Evolutionary conservation across 1,284 basidiomycete species (phyloP).

Genomic region (Termitomyces sp.): DNA sequence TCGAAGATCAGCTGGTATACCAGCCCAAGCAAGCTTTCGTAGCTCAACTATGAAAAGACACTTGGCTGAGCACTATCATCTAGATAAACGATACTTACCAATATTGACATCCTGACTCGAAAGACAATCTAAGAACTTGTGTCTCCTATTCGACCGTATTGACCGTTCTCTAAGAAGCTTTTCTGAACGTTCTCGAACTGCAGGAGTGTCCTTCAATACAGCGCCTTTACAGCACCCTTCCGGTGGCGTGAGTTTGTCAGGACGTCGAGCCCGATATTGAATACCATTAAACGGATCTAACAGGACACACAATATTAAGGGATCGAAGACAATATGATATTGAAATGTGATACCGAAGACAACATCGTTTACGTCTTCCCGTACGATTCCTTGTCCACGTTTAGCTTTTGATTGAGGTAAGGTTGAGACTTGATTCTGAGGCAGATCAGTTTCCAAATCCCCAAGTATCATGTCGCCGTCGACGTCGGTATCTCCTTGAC

Average conservation of each 20-base stretch:
- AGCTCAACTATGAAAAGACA: conserved; percentile 56
- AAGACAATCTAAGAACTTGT: conserved; percentile 71
- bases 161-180: conserved; percentile 69
- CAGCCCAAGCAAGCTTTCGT: conserved; percentile 92
- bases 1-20: conserved; percentile 84
- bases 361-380: conserved; percentile 67
- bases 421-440: conserved; percentile 28
- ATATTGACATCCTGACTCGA: conserved; percentile 71
- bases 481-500: conserved; percentile 44
- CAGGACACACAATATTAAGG: conserved; percentile 7
- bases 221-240: conserved; percentile 19
- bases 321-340: conserved; percentile 8
- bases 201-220: conserved; percentile 20
- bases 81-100: conserved; percentile 38
- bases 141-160: conserved; percentile 65
- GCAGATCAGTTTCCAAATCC: conserved; percentile 56
- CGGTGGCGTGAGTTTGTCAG: conserved; percentile 30
- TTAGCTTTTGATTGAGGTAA: conserved; percentile 32
- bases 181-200: conserved; percentile 42
- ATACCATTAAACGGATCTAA: conserved; percentile 57
- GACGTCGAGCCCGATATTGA: conserved; percentile 36
- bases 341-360: conserved; percentile 52
- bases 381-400: conserved; percentile 45
- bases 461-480: conserved; percentile 73
- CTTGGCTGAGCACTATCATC: conserved; percentile 2